Evolutionary conservation across 2,329 filamentous ascomycete genomes (phyloP), one percentile per base, ranked within the genome.

Genomic region (Fusarium sp.): DNA sequence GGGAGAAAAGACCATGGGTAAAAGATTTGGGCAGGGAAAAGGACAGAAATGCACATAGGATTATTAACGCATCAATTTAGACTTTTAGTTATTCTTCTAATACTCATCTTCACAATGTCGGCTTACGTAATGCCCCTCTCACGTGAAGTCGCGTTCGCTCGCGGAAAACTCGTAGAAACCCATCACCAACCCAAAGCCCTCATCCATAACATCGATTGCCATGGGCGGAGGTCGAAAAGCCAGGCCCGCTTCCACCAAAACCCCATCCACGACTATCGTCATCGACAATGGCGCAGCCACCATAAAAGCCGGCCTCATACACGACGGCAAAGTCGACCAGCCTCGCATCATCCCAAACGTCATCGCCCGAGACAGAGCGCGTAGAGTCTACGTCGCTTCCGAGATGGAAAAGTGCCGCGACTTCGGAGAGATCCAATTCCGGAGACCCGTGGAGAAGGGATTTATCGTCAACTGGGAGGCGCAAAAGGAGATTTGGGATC

Each of bases 381-480:
- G 86, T 68, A 88, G 90, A 65, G 85, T 88, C 5, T 96, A 95
- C 70, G 84, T 97, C 57, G 93, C 86, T 13, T 87, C 90, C 1
- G 90, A 96, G 66, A 79, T 97, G 2, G 85, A 88, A 9, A 83
- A 86, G 54, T 96, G 94, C 75, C 88, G 84, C 63, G 94, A 99
- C 72, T 97, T 92, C 79, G 92, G 93, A 64, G 94, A 97, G 74
- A 86, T 96, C 17, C 84, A 86, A 9, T 97, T 97, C 70, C 86
- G 94, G 1, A 83, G 94, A 0, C 95, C 95, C 0, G 91, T 98
- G 1, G 95, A 99, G 76, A 96, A 93, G 76, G 95, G 95, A 8
- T 98, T 91, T 72, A 82, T 98, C 45, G 93, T 98, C 59, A 97
- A 94, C 72, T 99, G 95, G 95, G 95, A 99, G 76, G 89, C 90